Conservation (phyloP, 1,139 yeast species). For the Taiozyma sp. region DNA sequence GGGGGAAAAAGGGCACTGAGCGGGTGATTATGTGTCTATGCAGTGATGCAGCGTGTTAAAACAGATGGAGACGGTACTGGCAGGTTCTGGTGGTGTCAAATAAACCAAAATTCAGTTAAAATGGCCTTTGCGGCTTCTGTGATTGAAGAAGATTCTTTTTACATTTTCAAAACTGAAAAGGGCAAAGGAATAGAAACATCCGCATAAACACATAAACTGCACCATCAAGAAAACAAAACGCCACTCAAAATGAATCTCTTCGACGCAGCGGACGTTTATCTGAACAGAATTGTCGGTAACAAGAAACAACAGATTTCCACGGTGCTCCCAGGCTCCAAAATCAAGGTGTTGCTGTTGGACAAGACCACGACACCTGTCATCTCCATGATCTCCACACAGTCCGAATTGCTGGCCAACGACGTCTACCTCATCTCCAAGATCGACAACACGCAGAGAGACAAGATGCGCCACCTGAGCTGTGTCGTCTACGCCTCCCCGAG, state of each 20-base stretch:
- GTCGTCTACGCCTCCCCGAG: conserved; percentile 75
- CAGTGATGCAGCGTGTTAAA: background rate
- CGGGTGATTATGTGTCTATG: background rate
- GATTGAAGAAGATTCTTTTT: background rate
- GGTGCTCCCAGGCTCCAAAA: conserved; percentile 35
- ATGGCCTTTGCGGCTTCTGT: background rate
- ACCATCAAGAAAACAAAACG: background rate
- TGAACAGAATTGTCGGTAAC: conserved; percentile 38
- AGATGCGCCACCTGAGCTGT: conserved; percentile 80
- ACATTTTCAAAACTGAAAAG: background rate
- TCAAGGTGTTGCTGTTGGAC: conserved; percentile 77
- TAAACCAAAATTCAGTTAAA: background rate
- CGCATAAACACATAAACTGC: background rate
- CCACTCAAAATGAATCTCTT: conserved; percentile 41
- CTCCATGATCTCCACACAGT: conserved; percentile 84
- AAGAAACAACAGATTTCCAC: conserved; percentile 12
- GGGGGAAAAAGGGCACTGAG: background rate
- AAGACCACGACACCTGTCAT: conserved; percentile 73
- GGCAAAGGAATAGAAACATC: background rate
- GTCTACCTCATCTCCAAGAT: conserved; percentile 72
- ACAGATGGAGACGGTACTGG: background rate
- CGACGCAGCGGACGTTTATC: conserved; percentile 43
- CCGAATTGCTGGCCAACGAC: conserved; percentile 74
- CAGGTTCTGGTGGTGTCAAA: background rate
- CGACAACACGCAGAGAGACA: conserved; percentile 60